Percentiles rank a stretch among this genome's conserved stretches.
These are phyloP conservation scores for Chloranthus sessilifolius DNA, from an alignment of 164 flowering plant species.

Conservation along the genomic window DNA sequence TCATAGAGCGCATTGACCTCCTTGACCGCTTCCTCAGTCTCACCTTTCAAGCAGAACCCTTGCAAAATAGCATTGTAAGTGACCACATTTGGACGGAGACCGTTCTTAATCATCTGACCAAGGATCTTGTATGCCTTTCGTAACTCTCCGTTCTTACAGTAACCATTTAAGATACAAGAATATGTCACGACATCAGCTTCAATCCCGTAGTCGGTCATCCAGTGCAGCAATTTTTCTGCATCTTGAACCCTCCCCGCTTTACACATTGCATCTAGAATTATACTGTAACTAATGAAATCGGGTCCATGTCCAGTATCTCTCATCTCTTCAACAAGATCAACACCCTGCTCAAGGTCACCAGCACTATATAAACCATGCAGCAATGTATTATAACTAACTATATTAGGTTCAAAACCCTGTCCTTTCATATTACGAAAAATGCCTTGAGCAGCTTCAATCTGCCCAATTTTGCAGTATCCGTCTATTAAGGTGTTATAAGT, in stretches of 20 bases:
- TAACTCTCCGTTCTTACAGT: constrained; percentile 13
- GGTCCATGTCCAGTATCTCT: background rate
- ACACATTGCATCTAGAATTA: constrained; percentile 14
- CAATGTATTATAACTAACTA: constrained; percentile 13
- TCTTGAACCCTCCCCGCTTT: constrained; percentile 16
- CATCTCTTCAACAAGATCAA: constrained; percentile 16
- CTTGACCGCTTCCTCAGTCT: constrained; percentile 13
- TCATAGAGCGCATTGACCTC: constrained; percentile 14
- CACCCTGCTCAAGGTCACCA: constrained; percentile 8
- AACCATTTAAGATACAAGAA: constrained; percentile 14
- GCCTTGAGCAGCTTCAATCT: constrained; percentile 11
- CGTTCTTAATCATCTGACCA: constrained; percentile 14
- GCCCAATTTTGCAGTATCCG: constrained; percentile 18
- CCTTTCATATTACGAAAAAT: constrained; percentile 13
- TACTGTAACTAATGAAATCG: constrained; percentile 14
- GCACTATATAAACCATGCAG: constrained; percentile 13
- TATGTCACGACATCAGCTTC: constrained; percentile 20
- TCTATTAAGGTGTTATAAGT: constrained; percentile 21
- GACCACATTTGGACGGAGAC: constrained; percentile 10
- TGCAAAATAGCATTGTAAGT: constrained; percentile 14
- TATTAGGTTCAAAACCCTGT: constrained; percentile 15
- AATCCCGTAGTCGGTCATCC: constrained; percentile 15
- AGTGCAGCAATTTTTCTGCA: constrained; percentile 9
- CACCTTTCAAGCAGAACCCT: constrained; percentile 9
- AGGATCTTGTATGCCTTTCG: constrained; percentile 12